Evolutionary conservation across 352 stramenopile genomes (phyloP), one percentile per base, ranked within the genome.

Genomic region (Albugo candida): DNA sequence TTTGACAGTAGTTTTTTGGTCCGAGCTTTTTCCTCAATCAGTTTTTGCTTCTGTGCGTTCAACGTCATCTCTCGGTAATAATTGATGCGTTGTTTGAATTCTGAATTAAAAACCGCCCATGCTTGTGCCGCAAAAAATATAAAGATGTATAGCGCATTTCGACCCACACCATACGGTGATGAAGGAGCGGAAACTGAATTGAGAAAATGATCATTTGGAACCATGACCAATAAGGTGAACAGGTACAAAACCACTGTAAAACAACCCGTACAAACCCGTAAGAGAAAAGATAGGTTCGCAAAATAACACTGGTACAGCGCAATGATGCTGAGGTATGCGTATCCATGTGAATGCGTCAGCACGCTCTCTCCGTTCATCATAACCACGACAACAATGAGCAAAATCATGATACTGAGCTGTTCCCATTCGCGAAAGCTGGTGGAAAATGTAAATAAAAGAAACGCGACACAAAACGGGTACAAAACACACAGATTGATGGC

Each of bases 1-100:
- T 88, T 87, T 1, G 80, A 54, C 16, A 89, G 53, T 39, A 84
- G 35, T 49, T 88, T 89, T 12, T 67, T 84, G 58, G 86, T 84
- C 5, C 70, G 67, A 8, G 58, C 63, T 27, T 89, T 70, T 59
- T 89, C 71, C 47, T 89, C 70, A 12, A 84, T 63, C 14, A 87
- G 68, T 46, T 88, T 87, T 39, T 88, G 75, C 54, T 83, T 82
- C 49, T 86, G 71, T 16, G 71, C 80, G 55, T 85, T 76, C 42
- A 83, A 61, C 24, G 73, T 85, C 53, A 83, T 81, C 45, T 86
- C 74, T 0, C 74, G 65, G 52, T 83, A 83, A 49, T 91, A 71
- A 42, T 89, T 85, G 58, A 86, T 86, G n/a, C 78, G 75, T 41
- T 86, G 70, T 47, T 87, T 89, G 53, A 81, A 86, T 50, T 86